A percentile compares a stretch with the other conserved stretches of the same genome.
phyloP scores from a whole-genome alignment of 2,329 filamentous ascomycete species.

The Scedosporium apiospermum region DNA sequence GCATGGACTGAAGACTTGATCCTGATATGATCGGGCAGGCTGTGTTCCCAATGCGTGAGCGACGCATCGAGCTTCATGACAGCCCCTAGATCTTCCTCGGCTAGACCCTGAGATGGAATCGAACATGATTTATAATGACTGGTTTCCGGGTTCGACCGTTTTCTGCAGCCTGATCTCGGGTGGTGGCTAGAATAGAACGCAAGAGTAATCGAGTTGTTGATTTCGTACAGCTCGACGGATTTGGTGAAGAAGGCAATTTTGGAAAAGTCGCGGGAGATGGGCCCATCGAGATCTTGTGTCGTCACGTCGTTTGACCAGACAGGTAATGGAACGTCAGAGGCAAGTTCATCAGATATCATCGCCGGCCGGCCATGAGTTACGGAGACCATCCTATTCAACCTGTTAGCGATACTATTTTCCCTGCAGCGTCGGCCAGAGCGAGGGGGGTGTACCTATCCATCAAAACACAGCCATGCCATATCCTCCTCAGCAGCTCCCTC shows the following conservation, averaged over 20 bases:
- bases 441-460: slow-evolving; percentile 24
- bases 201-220: slow-evolving; percentile 22
- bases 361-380: slow-evolving; percentile 24
- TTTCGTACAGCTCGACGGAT: slow-evolving; percentile 26
- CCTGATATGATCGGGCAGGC: slow-evolving; percentile 16
- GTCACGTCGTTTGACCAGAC: background rate
- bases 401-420: background rate
- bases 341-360: slow-evolving; percentile 20
- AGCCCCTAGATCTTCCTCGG: slow-evolving; percentile 19
- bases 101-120: slow-evolving; percentile 5
- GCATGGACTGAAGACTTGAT: slow-evolving; percentile 9
- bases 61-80: slow-evolving; percentile 22
- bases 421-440: background rate
- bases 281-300: background rate
- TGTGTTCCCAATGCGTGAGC: slow-evolving; percentile 21
- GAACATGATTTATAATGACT: too few species aligned
- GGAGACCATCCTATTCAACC: slow-evolving; percentile 20
- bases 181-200: slow-evolving; percentile 16
- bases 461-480: slow-evolving; percentile 27
- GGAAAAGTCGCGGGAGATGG: background rate
- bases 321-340: slow-evolving; percentile 19
- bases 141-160: slow-evolving; percentile 7
- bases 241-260: slow-evolving; percentile 23
- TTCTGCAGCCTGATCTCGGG: background rate
- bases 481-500: slow-evolving; percentile 17